Conservation (phyloP, 441 rosid species). For the Macaranga tanarius region DNA sequence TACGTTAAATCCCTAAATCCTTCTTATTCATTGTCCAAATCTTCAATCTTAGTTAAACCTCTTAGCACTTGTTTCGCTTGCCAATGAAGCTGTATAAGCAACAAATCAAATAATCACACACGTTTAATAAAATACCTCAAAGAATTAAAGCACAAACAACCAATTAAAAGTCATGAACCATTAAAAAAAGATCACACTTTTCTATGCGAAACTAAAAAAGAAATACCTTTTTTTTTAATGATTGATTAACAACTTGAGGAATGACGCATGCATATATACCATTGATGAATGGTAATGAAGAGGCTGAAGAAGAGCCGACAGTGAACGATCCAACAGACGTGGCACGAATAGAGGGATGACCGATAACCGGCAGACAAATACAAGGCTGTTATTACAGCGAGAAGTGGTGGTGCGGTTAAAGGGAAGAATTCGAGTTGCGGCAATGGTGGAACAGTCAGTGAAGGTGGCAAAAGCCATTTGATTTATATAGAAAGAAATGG, state of each 20-base stretch:
- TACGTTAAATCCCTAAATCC: too few relatives aligned
- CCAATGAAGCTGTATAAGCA: constrained; percentile 37
- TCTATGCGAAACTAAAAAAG: not conserved
- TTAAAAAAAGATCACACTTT: too few relatives aligned
- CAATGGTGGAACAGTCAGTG: constrained; percentile 46
- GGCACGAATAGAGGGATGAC: constrained; percentile 29
- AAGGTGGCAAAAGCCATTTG: constrained; percentile 50
- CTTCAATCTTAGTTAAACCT: too few relatives aligned
- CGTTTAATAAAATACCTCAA: constrained; percentile 34
- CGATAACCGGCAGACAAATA: constrained; percentile 31
- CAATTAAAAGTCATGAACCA: too few relatives aligned
- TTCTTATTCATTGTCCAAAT: too few relatives aligned
- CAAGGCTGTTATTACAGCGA: constrained; percentile 14
- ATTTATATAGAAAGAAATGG: not conserved
- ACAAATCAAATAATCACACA: not conserved
- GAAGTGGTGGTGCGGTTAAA: constrained; percentile 21
- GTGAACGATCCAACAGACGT: constrained; percentile 30
- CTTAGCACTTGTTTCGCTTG: too few relatives aligned
- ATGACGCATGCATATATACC: constrained; percentile 32
- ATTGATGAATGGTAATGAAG: constrained; percentile 30
- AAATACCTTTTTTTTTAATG: not conserved
- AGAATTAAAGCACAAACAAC: not conserved
- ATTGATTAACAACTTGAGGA: not conserved
- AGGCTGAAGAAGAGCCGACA: constrained; percentile 26
- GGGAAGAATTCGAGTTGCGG: constrained; percentile 44